These are phyloP conservation scores for Thelonectria discophora DNA, from an alignment of 2,329 filamentous ascomycete species.

Conservation along the genomic window DNA sequence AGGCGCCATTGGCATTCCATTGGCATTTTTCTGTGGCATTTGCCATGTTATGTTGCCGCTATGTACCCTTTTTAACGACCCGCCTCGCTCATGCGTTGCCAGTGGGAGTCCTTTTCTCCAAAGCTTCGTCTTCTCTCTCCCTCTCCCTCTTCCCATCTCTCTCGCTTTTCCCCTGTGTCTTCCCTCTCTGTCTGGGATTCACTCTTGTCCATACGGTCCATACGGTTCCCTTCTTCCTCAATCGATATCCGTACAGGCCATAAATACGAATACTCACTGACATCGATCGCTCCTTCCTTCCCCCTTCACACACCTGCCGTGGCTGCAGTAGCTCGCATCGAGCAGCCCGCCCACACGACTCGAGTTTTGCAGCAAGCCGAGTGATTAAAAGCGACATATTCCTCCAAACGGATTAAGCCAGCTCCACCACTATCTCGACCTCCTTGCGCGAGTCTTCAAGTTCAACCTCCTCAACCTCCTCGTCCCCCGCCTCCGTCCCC, in stretches of 20 bases:
- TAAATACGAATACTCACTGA: background rate
- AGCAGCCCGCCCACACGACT: constrained; percentile 18
- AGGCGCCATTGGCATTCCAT: background rate
- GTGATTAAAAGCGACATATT: background rate
- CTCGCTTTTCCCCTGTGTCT: background rate
- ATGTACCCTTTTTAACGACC: constrained; percentile 32
- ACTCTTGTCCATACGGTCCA: background rate
- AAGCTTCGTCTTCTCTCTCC: constrained; percentile 8
- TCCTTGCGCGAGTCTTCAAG: background rate
- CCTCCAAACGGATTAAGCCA: constrained; percentile 4
- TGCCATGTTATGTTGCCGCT: background rate
- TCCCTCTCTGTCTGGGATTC: background rate
- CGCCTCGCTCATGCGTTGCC: constrained; percentile 38
- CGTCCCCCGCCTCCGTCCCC: constrained; percentile 29
- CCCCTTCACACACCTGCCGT: background rate
- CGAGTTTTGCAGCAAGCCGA: constrained; percentile 2
- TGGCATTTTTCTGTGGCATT: constrained; percentile 1
- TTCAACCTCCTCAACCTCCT: constrained; percentile 6
- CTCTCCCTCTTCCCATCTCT: background rate
- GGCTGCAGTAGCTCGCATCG: constrained; percentile 14
- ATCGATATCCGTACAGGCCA: too few relatives aligned
- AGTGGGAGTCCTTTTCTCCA: constrained; percentile 14
- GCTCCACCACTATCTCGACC: background rate
- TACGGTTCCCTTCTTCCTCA: background rate
- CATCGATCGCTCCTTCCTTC: background rate